A percentile compares a stretch with the other conserved stretches of the same genome.
phyloP scores from a whole-genome alignment of 176 grass and related monocot genomes.

The Puccinellia tenuiflora region DNA sequence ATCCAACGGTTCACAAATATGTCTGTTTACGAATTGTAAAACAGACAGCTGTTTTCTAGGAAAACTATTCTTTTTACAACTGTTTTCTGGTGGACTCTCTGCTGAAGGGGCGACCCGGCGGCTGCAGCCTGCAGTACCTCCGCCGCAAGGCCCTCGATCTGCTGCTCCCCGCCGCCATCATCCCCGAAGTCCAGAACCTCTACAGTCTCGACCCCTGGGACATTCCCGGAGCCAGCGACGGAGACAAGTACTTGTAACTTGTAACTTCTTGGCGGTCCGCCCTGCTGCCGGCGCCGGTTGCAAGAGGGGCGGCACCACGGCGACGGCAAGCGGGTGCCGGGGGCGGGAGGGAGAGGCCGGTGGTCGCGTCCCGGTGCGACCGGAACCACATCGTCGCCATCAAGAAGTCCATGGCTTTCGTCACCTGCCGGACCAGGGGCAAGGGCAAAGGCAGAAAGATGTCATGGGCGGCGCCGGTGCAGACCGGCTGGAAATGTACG shows the following conservation, averaged over 20 bases:
- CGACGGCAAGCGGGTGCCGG: conserved; percentile 39
- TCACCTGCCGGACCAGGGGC: background rate
- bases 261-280: conserved; percentile 57
- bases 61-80: no score
- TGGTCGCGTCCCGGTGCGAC: conserved; percentile 32
- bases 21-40: no score
- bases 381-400: conserved; percentile 52
- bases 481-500: conserved; percentile 74
- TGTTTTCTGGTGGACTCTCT: no score
- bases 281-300: conserved; percentile 24
- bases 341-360: conserved; percentile 40
- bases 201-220: conserved; percentile 65
- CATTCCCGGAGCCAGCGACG: conserved; percentile 46
- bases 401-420: conserved; percentile 61
- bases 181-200: conserved; percentile 57
- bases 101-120: no score
- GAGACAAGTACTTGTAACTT: conserved; percentile 69
- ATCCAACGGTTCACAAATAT: no score
- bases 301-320: background rate
- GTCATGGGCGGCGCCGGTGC: background rate
- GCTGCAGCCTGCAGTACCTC: conserved; percentile 97
- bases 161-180: conserved; percentile 69
- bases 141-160: conserved; percentile 49
- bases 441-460: background rate
- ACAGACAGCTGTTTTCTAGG: no score